Conservation (phyloP, 352 stramenopile genomes). For the Phytophthora pluvialis region DNA sequence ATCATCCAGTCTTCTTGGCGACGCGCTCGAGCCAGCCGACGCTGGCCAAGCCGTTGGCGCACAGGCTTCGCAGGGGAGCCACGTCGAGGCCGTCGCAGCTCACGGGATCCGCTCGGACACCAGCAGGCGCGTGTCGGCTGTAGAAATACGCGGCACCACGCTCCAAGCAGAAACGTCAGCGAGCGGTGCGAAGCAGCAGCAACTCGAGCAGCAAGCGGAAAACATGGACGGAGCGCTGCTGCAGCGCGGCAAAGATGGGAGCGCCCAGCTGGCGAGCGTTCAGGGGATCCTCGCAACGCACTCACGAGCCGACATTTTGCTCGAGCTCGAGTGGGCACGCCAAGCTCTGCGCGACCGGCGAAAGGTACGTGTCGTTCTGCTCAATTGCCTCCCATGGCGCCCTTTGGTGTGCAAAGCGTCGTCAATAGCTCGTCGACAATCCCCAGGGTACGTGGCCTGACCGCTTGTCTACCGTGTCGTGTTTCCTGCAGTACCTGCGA, state of each 20-base stretch:
- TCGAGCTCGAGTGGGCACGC: constrained; percentile 61
- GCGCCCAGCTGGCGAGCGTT: constrained; percentile 24
- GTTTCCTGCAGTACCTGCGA: constrained; percentile 42
- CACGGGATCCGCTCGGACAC: constrained; percentile 15
- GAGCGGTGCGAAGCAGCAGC: neutral
- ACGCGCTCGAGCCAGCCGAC: constrained; percentile 1
- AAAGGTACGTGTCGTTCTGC: constrained; percentile 36
- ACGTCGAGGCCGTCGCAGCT: constrained; percentile 3
- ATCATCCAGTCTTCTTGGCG: constrained; percentile 1
- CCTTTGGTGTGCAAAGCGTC: constrained; percentile 12
- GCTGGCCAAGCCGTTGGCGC: constrained; percentile 11
- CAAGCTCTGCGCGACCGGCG: constrained; percentile 54
- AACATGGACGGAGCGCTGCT: constrained; percentile 16
- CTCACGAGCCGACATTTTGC: constrained; percentile 53
- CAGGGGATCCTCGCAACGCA: constrained; percentile 56
- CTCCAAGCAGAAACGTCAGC: constrained; percentile 33
- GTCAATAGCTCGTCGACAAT: constrained; percentile 10
- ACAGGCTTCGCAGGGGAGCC: constrained; percentile 14
- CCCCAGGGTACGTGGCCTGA: constrained; percentile 12
- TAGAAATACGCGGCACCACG: constrained; percentile 32
- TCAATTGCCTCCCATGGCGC: constrained; percentile 1
- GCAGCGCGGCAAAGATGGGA: constrained; percentile 22
- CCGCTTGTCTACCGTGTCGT: constrained; percentile 13
- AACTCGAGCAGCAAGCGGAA: constrained; percentile 23
- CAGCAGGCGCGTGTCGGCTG: constrained; percentile 23